phyloP scores from a whole-genome alignment of 225 moss, liverwort and hornwort species.

The Polytrichum commune region DNA sequence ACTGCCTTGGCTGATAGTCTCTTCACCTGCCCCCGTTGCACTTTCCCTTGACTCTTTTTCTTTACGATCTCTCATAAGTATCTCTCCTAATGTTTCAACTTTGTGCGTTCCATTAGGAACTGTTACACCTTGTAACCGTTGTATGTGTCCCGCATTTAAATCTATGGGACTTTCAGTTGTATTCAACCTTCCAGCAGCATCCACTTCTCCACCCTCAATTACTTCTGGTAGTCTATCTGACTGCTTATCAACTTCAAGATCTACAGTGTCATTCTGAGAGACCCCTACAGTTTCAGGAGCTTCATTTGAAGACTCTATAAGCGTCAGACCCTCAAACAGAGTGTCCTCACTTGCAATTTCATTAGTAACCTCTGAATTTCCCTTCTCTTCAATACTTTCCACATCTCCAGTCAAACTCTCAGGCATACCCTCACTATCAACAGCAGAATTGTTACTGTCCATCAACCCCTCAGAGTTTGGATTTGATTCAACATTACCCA shows the following conservation, averaged over 20 bases:
- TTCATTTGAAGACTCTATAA: constrained; percentile 18
- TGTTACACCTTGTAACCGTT: constrained; percentile 15
- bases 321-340: constrained; percentile 41
- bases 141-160: constrained; percentile 10
- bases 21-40: constrained; percentile 48
- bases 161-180: constrained; percentile 7
- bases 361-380: constrained; percentile 11
- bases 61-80: constrained; percentile 40
- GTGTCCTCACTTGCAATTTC: constrained; percentile 12
- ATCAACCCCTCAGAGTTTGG: constrained; percentile 9
- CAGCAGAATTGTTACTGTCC: constrained; percentile 6
- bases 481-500: constrained; percentile 11
- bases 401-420: constrained; percentile 10
- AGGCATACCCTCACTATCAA: constrained; percentile 1
- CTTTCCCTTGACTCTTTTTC: constrained; percentile 37
- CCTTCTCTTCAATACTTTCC: constrained; percentile 14
- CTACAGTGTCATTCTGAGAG: not conserved
- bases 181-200: not conserved
- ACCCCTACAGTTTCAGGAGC: constrained; percentile 8
- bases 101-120: constrained; percentile 24
- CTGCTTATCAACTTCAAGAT: constrained; percentile 11
- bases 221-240: not conserved
- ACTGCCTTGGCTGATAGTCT: constrained; percentile 26
- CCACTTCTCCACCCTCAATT: not conserved
- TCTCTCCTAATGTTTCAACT: constrained; percentile 51